Percentiles rank a stretch among this genome's conserved stretches.
These are phyloP conservation scores for Goffeauzyma gilvescens DNA, from an alignment of 768 basidiomycete genomes.

Conservation along the genomic window DNA sequence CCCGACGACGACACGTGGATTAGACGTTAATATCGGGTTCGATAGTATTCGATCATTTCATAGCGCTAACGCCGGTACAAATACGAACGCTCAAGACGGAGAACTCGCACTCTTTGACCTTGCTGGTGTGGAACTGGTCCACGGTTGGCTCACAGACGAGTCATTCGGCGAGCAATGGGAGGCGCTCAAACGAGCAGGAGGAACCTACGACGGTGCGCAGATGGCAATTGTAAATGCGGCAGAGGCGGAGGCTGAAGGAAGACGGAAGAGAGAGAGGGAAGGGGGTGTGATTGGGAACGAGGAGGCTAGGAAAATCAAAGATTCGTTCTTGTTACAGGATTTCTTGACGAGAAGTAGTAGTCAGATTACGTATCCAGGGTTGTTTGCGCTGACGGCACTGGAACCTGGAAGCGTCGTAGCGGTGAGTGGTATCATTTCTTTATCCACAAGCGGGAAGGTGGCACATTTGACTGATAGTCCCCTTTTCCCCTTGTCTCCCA, in stretches of 20 bases:
- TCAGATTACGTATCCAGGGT: conserved; percentile 71
- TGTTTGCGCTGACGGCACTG: conserved; percentile 48
- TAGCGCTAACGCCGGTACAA: conserved; percentile 41
- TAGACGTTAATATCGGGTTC: conserved; percentile 76
- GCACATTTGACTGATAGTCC: background rate
- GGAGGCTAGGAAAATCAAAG: no score
- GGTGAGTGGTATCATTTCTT: conserved; percentile 5
- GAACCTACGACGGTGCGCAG: conserved; percentile 49
- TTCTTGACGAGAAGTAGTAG: conserved; percentile 49
- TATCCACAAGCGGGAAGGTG: no score
- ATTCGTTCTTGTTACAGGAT: conserved; percentile 1
- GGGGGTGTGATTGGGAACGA: no score
- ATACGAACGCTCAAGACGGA: no score
- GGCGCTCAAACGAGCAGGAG: conserved; percentile 10
- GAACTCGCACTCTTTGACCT: conserved; percentile 73
- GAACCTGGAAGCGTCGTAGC: conserved; percentile 50
- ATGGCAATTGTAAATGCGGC: conserved; percentile 53
- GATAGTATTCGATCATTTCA: conserved; percentile 47
- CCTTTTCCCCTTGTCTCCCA: background rate
- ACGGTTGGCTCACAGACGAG: conserved; percentile 49
- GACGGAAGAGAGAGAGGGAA: no score
- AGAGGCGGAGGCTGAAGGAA: conserved; percentile 47
- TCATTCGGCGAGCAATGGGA: conserved; percentile 17
- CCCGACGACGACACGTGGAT: conserved; percentile 63
- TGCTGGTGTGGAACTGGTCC: conserved; percentile 59